phyloP scores from a whole-genome alignment of 1,284 basidiomycete species.

The Coriolopsis trogii region DNA sequence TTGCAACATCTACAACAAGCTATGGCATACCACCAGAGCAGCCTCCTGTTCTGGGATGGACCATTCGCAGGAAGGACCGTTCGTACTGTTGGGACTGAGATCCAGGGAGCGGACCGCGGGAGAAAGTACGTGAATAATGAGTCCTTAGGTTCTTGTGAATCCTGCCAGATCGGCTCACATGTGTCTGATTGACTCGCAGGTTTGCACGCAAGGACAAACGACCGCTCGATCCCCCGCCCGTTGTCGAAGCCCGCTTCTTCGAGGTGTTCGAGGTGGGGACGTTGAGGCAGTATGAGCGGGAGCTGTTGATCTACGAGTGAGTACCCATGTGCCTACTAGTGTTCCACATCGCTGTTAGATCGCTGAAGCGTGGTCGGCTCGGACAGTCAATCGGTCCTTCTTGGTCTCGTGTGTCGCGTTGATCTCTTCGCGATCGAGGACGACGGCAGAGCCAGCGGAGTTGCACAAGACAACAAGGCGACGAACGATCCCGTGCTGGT shows the following conservation, averaged over 20 bases:
- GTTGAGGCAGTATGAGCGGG: conserved; percentile 34
- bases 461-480: too few relatives aligned
- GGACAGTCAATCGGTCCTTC: conserved; percentile 24
- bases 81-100: conserved; percentile 10
- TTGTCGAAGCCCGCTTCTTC: conserved; percentile 37
- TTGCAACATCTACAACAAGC: too few relatives aligned
- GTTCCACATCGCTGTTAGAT: too few relatives aligned
- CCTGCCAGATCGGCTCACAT: too few relatives aligned
- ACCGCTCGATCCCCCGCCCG: conserved; percentile 46
- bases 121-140: conserved; percentile 14
- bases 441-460: too few relatives aligned
- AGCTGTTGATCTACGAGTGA: conserved; percentile 44
- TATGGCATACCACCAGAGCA: too few relatives aligned
- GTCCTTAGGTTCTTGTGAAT: too few relatives aligned
- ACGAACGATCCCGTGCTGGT: too few relatives aligned
- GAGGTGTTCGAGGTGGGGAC: conserved; percentile 32
- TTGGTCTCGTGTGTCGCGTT: conserved; percentile 65
- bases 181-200: conserved; percentile 23
- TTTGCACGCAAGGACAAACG: conserved; percentile 43
- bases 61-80: conserved; percentile 10
- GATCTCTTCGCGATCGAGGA: conserved; percentile 60
- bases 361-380: too few relatives aligned
- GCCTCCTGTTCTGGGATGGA: too few relatives aligned
- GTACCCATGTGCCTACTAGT: background rate
- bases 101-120: conserved; percentile 20